phyloP scores from a whole-genome alignment of 164 flowering plant species.

The Vitis amurensis region DNA sequence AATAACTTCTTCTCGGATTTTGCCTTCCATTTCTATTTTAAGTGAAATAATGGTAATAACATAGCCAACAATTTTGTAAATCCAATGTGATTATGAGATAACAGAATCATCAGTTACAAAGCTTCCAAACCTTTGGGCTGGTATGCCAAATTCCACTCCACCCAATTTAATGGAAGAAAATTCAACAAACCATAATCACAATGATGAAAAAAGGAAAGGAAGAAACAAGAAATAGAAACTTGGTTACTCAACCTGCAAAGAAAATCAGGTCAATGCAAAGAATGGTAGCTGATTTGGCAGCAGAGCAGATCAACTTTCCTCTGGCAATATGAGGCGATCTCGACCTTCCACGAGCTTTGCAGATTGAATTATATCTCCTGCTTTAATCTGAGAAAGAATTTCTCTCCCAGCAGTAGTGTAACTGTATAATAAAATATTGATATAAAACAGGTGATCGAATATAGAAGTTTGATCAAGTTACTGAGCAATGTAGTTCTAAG shows the following conservation, averaged over 20 bases:
- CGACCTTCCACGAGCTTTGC: constrained; percentile 81
- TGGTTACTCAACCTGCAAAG: constrained; percentile 11
- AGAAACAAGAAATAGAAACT: background rate
- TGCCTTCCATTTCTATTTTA: no score
- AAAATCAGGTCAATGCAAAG: constrained; percentile 14
- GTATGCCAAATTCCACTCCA: background rate
- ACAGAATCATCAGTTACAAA: background rate
- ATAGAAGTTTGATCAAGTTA: background rate
- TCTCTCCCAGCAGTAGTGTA: constrained; percentile 81
- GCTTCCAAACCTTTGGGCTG: no score
- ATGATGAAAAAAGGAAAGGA: background rate
- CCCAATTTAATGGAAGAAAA: background rate
- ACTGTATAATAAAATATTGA: constrained; percentile 31
- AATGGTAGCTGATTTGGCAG: constrained; percentile 6
- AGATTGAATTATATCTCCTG: constrained; percentile 78
- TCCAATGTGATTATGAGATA: background rate
- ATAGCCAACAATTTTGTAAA: background rate
- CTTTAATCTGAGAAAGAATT: constrained; percentile 75
- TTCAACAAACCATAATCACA: background rate
- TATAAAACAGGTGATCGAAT: background rate
- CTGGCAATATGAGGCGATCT: constrained; percentile 74
- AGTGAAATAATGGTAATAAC: no score
- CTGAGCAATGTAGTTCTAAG: background rate
- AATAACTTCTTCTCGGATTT: no score
- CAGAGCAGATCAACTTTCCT: constrained; percentile 31